Percentiles rank a stretch among this genome's conserved stretches.
Conservation (phyloP, 2,329 filamentous ascomycete species). For the Geosmithia morbida region DNA sequence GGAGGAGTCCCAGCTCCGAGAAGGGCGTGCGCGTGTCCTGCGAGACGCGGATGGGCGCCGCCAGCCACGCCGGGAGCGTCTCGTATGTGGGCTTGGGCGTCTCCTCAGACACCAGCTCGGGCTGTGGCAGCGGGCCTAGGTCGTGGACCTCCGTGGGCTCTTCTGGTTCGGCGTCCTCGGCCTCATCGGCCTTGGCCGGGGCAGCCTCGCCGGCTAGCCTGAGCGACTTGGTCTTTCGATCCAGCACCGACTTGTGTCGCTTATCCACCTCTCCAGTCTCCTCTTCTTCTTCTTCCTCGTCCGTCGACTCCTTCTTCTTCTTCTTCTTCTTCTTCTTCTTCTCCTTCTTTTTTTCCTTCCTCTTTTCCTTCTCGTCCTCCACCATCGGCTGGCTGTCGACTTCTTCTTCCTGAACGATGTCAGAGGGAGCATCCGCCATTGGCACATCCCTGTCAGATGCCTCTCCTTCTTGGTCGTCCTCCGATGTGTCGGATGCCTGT, state of each 20-base stretch:
- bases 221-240: constrained; percentile 41
- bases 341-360: no score
- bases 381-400: constrained; percentile 1
- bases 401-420: not conserved
- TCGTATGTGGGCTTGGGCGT: constrained; percentile 54
- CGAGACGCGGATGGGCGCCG: constrained; percentile 56
- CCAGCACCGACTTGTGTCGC: constrained; percentile 35
- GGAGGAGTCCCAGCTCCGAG: constrained; percentile 43
- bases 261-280: constrained; percentile 13
- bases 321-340: constrained; percentile 17
- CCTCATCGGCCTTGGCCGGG: constrained; percentile 15
- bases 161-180: constrained; percentile 14
- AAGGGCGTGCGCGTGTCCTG: constrained; percentile 48
- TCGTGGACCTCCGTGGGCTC: constrained; percentile 43
- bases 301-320: constrained; percentile 9
- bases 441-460: constrained; percentile 4
- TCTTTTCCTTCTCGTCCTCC: constrained; percentile 3
- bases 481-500: constrained; percentile 5
- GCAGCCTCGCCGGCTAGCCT: constrained; percentile 14
- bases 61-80: constrained; percentile 69
- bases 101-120: constrained; percentile 43
- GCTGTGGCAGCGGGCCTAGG: constrained; percentile 71
- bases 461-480: constrained; percentile 1
- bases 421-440: constrained; percentile 3
- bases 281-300: constrained; percentile 9